A percentile compares a stretch with the other conserved stretches of the same genome.
Evolutionary conservation across 148 eudicot species (phyloP).

Genomic region (Tetragonia tetragonoides): DNA sequence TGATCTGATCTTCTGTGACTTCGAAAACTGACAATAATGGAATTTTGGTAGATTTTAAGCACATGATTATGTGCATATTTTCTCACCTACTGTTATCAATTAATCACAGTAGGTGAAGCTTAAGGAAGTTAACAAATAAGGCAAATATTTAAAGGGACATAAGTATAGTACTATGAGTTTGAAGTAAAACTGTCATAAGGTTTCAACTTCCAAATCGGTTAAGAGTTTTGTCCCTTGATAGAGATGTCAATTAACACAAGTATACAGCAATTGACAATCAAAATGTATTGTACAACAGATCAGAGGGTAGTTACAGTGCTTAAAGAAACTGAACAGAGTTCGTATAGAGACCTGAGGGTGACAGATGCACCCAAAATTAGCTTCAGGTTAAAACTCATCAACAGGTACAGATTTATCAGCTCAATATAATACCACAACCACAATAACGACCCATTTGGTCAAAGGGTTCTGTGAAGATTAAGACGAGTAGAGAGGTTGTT

Average conservation of each 20-base stretch:
- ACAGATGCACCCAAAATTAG: background rate
- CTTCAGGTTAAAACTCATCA: background rate
- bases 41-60: conserved; percentile 20
- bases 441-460: too few relatives aligned
- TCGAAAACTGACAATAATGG: conserved; percentile 14
- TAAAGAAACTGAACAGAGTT: background rate
- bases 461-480: too few relatives aligned
- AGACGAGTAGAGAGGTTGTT: too few relatives aligned
- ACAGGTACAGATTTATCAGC: background rate
- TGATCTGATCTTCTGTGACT: conserved; percentile 8
- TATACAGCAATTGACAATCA: too few relatives aligned
- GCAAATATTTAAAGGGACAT: background rate
- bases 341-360: background rate
- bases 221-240: too few relatives aligned
- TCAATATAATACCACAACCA: too few relatives aligned
- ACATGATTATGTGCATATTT: conserved; percentile 28
- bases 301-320: background rate
- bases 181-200: too few relatives aligned
- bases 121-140: background rate
- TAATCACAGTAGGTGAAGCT: background rate
- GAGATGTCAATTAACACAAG: too few relatives aligned
- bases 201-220: too few relatives aligned
- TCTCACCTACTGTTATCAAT: conserved; percentile 18
- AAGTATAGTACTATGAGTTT: background rate
- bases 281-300: background rate